These are phyloP conservation scores for Beauveria asiatica DNA, from an alignment of 2,329 filamentous ascomycete genomes.

Conservation along the genomic window DNA sequence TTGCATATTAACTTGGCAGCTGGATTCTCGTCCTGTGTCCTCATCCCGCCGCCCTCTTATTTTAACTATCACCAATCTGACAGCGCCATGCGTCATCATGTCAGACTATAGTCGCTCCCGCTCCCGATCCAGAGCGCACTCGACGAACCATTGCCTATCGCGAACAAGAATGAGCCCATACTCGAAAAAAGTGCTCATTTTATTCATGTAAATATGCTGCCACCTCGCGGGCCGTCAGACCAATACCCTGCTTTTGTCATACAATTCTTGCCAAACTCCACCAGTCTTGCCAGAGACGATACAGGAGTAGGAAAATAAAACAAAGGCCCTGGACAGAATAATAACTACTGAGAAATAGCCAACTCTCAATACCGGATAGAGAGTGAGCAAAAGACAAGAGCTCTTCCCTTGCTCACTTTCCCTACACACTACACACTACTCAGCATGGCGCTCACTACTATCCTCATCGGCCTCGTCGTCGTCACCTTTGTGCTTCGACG, in stretches of 20 bases:
- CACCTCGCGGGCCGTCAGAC: background rate
- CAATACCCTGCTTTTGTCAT: background rate
- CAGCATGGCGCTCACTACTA: conserved; percentile 5
- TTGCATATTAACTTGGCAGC: background rate
- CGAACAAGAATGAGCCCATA: conserved; percentile 3
- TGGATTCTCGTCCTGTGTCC: background rate
- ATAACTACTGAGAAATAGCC: background rate
- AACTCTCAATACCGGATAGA: background rate
- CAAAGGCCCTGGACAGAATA: background rate
- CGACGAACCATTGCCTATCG: conserved; percentile 7
- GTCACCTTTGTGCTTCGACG: conserved; percentile 8
- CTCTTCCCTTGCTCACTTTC: background rate
- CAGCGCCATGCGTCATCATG: conserved; percentile 8
- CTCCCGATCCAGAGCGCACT: background rate
- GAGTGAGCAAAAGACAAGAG: background rate
- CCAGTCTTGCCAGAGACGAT: conserved; percentile 2
- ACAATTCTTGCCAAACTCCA: background rate
- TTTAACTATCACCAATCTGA: too few relatives aligned
- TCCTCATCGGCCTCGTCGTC: conserved; percentile 3
- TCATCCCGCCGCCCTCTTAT: background rate
- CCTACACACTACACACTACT: background rate
- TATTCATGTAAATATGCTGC: conserved; percentile 10
- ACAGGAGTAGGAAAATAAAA: background rate
- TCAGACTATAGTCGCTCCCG: conserved; percentile 10
- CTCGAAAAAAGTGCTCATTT: background rate